These are phyloP conservation scores for Neckera pumila DNA, from an alignment of 225 moss, liverwort and hornwort genomes.

Conservation along the genomic window DNA sequence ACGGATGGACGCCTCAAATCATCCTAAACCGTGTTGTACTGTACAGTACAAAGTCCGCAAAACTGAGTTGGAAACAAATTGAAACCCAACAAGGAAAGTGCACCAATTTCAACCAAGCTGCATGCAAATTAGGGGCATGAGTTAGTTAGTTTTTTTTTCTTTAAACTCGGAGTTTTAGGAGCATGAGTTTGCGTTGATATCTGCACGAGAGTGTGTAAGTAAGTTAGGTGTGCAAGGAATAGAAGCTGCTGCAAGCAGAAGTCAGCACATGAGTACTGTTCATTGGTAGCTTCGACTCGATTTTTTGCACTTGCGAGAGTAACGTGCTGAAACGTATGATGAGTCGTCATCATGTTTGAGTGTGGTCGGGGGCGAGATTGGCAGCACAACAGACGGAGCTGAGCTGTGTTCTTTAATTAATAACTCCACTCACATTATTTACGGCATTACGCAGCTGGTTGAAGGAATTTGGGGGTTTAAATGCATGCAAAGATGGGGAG, in stretches of 20 bases:
- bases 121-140: neutral
- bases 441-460: neutral
- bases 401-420: neutral
- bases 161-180: no score
- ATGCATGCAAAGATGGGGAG: neutral
- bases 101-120: neutral
- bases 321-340: neutral
- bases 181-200: neutral
- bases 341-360: slow-evolving; percentile 9
- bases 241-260: neutral
- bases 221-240: neutral
- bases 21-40: neutral
- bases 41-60: neutral
- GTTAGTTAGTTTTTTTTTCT: no score
- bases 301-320: neutral
- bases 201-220: neutral
- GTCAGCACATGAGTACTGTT: neutral
- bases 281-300: neutral
- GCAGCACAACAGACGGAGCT: neutral
- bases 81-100: neutral
- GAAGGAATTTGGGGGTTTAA: neutral
- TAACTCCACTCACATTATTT: neutral
- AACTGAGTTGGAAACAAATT: neutral
- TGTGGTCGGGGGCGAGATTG: neutral
- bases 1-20: rapidly evolving